These are phyloP conservation scores for Gastrolobium villosum DNA, from an alignment of 306 rosid species.

Conservation along the genomic window DNA sequence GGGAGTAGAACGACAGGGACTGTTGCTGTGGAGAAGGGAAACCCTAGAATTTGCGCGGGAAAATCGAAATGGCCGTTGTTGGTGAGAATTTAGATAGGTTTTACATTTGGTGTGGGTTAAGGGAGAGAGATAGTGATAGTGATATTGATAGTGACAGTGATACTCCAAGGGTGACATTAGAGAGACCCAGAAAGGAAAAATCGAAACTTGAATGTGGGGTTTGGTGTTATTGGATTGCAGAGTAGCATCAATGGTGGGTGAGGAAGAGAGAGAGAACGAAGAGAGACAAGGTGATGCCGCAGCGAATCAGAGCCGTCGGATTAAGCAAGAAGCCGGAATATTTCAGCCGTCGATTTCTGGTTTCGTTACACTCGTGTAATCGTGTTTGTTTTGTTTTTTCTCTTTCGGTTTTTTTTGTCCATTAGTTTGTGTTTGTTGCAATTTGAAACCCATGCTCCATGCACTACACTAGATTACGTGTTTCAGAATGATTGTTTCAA, in stretches of 20 bases:
- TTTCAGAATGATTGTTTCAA: no score
- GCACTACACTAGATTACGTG: no score
- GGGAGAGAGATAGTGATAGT: slow-evolving; percentile 58
- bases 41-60: slow-evolving; percentile 61
- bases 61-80: slow-evolving; percentile 55
- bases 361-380: neutral
- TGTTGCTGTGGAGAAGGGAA: slow-evolving; percentile 40
- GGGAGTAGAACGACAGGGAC: slow-evolving; percentile 49
- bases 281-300: slow-evolving; percentile 37
- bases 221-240: slow-evolving; percentile 30
- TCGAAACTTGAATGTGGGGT: slow-evolving; percentile 41
- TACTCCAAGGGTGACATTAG: slow-evolving; percentile 75
- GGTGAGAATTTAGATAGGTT: slow-evolving; percentile 53
- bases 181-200: slow-evolving; percentile 37
- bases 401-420: no score
- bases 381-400: no score
- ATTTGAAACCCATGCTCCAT: no score
- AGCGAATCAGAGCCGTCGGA: slow-evolving; percentile 56
- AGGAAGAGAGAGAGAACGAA: neutral
- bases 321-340: slow-evolving; percentile 32
- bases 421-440: no score
- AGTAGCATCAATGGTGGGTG: slow-evolving; percentile 36
- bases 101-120: slow-evolving; percentile 51
- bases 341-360: slow-evolving; percentile 45
- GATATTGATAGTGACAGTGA: slow-evolving; percentile 39